These are phyloP conservation scores for Piedraia hortae DNA, from an alignment of 2,329 filamentous ascomycete species.

Conservation along the genomic window DNA sequence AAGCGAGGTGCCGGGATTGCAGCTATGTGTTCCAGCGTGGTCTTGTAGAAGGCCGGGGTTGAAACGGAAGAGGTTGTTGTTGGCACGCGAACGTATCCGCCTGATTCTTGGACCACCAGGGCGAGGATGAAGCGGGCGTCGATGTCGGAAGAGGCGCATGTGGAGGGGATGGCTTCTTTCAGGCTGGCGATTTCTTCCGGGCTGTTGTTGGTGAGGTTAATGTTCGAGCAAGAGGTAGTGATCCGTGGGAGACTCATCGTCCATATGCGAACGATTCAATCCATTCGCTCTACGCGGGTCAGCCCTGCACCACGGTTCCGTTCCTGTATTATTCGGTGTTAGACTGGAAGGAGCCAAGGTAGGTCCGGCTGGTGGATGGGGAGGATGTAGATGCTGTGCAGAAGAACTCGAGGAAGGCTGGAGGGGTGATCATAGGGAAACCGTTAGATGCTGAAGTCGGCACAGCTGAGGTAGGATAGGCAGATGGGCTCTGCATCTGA, in stretches of 20 bases:
- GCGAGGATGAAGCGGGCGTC: slow-evolving; percentile 18
- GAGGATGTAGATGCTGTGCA: too few species aligned
- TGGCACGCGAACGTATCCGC: slow-evolving; percentile 20
- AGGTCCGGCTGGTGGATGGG: too few species aligned
- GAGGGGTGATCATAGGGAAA: too few species aligned
- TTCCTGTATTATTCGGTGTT: slow-evolving; percentile 4
- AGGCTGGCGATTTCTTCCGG: slow-evolving; percentile 15
- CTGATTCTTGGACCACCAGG: slow-evolving; percentile 20
- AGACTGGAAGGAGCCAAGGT: too few species aligned
- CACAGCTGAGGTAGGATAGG: too few species aligned
- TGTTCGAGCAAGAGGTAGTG: slow-evolving; percentile 14
- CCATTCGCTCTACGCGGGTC: slow-evolving; percentile 7
- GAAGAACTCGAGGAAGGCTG: too few species aligned
- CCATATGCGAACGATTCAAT: slow-evolving; percentile 9
- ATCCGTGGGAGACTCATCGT: slow-evolving; percentile 13
- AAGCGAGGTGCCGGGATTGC: slow-evolving; percentile 11
- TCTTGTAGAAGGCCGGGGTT: slow-evolving; percentile 23
- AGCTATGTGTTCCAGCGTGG: slow-evolving; percentile 15
- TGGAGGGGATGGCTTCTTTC: slow-evolving; percentile 13
- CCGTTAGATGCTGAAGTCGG: too few species aligned
- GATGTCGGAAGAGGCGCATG: slow-evolving; percentile 12
- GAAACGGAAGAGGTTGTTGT: slow-evolving; percentile 16
- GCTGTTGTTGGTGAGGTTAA: slow-evolving; percentile 13
- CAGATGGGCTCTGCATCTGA: too few species aligned
- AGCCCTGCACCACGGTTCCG: slow-evolving; percentile 5